These are phyloP conservation scores for Zangia roseola DNA, from an alignment of 768 basidiomycete species.

Conservation along the genomic window DNA sequence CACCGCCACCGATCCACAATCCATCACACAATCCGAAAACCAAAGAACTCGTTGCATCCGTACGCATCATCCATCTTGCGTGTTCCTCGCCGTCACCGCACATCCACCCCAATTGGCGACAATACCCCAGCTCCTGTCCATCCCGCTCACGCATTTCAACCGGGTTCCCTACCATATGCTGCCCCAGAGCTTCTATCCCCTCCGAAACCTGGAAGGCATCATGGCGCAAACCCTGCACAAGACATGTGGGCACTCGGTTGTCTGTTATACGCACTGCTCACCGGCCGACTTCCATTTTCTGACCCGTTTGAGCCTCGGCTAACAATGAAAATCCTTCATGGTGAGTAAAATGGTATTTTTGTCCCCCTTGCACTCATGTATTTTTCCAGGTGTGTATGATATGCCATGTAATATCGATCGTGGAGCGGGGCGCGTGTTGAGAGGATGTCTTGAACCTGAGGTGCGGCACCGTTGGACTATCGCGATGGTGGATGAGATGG, in stretches of 20 bases:
- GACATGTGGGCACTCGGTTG: slow-evolving; percentile 97
- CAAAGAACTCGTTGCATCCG: slow-evolving; percentile 17
- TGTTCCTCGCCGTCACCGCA: slow-evolving; percentile 48
- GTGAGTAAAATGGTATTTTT: slow-evolving; percentile 40
- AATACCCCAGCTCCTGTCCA: slow-evolving; percentile 28
- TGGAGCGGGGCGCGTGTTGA: slow-evolving; percentile 66
- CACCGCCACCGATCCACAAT: slow-evolving; percentile 30
- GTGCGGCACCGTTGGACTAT: slow-evolving; percentile 74
- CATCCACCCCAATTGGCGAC: slow-evolving; percentile 41
- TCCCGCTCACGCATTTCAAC: slow-evolving; percentile 49
- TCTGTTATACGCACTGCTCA: slow-evolving; percentile 81
- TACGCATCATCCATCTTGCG: slow-evolving; percentile 26
- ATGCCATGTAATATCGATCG: slow-evolving; percentile 55
- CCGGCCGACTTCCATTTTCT: slow-evolving; percentile 80
- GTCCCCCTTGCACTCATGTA: slow-evolving; percentile 8
- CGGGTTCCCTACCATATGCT: slow-evolving; percentile 89
- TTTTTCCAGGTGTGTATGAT: slow-evolving; percentile 55
- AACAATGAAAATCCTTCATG: slow-evolving; percentile 88
- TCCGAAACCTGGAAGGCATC: slow-evolving; percentile 38
- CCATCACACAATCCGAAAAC: slow-evolving; percentile 24
- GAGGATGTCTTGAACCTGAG: slow-evolving; percentile 75
- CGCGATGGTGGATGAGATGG: slow-evolving; percentile 72
- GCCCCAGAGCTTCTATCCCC: slow-evolving; percentile 83
- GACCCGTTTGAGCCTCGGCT: slow-evolving; percentile 91
- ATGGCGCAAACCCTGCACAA: slow-evolving; percentile 60